Conservation (phyloP, 2,329 filamentous ascomycete species). For the Nigrospora osmanthi region DNA sequence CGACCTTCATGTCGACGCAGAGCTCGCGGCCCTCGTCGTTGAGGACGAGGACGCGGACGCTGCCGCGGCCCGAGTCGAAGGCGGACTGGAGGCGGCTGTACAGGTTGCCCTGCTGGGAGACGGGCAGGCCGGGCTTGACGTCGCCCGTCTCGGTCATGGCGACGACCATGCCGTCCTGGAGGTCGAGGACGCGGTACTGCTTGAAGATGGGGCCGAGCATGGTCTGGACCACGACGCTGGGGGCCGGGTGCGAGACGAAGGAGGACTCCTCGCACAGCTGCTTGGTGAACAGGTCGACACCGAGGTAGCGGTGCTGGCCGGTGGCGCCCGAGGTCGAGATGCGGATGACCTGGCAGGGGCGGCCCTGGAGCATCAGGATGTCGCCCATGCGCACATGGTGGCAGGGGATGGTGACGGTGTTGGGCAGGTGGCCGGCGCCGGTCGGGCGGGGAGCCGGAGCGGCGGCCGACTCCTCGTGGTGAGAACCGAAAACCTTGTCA, state of each 20-base stretch:
- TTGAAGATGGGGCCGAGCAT: constrained; percentile 99
- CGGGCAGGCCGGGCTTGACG: constrained; percentile 90
- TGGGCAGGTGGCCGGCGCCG: constrained; percentile 39
- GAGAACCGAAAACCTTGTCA: constrained; percentile 41
- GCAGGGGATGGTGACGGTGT: constrained; percentile 97
- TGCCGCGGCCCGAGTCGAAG: constrained; percentile 88
- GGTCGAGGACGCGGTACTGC: constrained; percentile 99
- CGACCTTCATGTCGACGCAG: constrained; percentile 97
- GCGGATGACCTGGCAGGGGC: constrained; percentile 99
- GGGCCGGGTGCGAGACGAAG: constrained; percentile 94
- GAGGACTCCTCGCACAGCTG: constrained; percentile 98
- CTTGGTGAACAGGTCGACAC: constrained; percentile 99
- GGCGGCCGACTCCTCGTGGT: constrained; percentile 41
- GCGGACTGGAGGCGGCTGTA: constrained; percentile 72
- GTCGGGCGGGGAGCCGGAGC: constrained; percentile 32
- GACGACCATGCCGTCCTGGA: constrained; percentile 76
- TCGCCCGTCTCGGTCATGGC: constrained; percentile 99
- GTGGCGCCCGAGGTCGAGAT: constrained; percentile 98
- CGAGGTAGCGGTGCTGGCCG: constrained; percentile 98
- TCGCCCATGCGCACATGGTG: constrained; percentile 99
- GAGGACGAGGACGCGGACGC: constrained; percentile 91
- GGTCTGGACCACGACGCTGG: constrained; percentile 96
- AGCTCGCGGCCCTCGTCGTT: constrained; percentile 89
- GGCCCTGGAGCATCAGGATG: constrained; percentile 96
- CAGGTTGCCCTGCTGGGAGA: constrained; percentile 92